These are phyloP conservation scores for Starmerella bombicola DNA, from an alignment of 805 yeast species.

Conservation along the genomic window DNA sequence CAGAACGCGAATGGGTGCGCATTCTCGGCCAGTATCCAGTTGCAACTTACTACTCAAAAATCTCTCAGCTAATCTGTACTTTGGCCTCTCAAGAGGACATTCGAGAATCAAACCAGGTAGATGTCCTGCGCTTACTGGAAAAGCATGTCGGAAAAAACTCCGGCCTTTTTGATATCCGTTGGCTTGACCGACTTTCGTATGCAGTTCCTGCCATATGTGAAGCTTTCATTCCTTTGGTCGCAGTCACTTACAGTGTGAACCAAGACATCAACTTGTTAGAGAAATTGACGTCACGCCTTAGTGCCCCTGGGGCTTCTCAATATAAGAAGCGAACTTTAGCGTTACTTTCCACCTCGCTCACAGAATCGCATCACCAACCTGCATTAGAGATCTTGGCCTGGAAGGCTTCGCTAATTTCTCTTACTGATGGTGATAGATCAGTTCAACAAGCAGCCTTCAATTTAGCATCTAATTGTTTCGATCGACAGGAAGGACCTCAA, in stretches of 20 bases:
- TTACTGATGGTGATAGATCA: conserved; percentile 4
- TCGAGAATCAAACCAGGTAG: conserved; percentile 8
- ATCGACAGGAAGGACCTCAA: neutral
- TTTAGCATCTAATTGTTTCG: neutral
- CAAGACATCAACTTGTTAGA: neutral
- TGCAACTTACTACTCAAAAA: neutral
- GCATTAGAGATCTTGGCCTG: too few species aligned
- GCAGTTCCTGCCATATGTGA: conserved; percentile 12
- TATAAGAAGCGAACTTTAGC: conserved; percentile 6
- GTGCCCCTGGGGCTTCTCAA: conserved; percentile 11
- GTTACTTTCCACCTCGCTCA: neutral
- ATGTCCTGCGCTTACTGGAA: conserved; percentile 11
- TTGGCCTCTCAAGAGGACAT: conserved; percentile 6
- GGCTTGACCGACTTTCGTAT: conserved; percentile 10
- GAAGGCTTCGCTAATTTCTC: conserved; percentile 1
- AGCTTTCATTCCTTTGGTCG: conserved; percentile 9
- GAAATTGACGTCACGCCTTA: conserved; percentile 3
- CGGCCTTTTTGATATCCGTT: conserved; percentile 1
- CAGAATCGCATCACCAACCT: neutral
- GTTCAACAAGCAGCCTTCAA: neutral
- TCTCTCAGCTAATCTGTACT: conserved; percentile 1
- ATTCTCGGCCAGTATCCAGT: neutral
- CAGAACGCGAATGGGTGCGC: neutral
- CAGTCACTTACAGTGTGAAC: neutral
- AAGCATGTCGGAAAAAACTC: neutral